Evolutionary conservation across 495 filamentous ascomycete genomes (phyloP).

Genomic region (Bryoglossum gracile): DNA sequence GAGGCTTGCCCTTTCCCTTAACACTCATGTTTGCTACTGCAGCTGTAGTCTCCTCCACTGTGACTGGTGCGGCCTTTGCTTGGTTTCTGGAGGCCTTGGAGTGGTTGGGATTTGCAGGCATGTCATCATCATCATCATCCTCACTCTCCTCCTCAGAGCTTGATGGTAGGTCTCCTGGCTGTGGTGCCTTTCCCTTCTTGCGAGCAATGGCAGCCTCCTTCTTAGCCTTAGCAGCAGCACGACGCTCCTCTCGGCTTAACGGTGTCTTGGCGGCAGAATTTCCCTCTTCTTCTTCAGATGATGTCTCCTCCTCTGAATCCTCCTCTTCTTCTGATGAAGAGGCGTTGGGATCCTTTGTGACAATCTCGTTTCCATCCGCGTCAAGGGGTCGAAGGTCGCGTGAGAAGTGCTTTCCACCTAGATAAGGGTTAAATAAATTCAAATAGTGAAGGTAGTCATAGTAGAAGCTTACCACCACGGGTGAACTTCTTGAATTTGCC

Average conservation of each 20-base stretch:
- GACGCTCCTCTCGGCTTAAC: slow-evolving; percentile 80
- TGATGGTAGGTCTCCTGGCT: slow-evolving; percentile 77
- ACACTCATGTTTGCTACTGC: slow-evolving; percentile 38
- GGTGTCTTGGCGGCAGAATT: slow-evolving; percentile 35
- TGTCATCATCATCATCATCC: slow-evolving; percentile 55
- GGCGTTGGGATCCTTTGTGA: slow-evolving; percentile 54
- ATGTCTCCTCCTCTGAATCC: slow-evolving; percentile 40
- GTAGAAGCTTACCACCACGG: slow-evolving; percentile 63
- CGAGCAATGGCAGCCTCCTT: slow-evolving; percentile 82
- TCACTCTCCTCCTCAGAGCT: slow-evolving; percentile 59
- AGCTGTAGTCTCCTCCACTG: slow-evolving; percentile 41
- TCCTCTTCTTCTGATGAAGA: slow-evolving; percentile 41
- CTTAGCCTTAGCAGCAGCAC: slow-evolving; percentile 79
- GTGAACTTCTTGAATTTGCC: slow-evolving; percentile 93
- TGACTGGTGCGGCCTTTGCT: slow-evolving; percentile 28
- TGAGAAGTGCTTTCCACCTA: slow-evolving; percentile 93
- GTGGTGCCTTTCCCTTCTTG: slow-evolving; percentile 52
- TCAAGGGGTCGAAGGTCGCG: slow-evolving; percentile 79
- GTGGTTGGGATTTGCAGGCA: slow-evolving; percentile 88
- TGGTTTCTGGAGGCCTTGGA: slow-evolving; percentile 59
- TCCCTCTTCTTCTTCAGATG: slow-evolving; percentile 43
- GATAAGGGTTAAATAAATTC: background rate
- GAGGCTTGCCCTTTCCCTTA: slow-evolving; percentile 29
- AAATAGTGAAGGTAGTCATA: background rate
- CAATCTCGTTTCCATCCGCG: slow-evolving; percentile 67